Percentiles rank a stretch among this genome's conserved stretches.
phyloP scores from a whole-genome alignment of 805 yeast species.

The Spathaspora gorwiae region DNA sequence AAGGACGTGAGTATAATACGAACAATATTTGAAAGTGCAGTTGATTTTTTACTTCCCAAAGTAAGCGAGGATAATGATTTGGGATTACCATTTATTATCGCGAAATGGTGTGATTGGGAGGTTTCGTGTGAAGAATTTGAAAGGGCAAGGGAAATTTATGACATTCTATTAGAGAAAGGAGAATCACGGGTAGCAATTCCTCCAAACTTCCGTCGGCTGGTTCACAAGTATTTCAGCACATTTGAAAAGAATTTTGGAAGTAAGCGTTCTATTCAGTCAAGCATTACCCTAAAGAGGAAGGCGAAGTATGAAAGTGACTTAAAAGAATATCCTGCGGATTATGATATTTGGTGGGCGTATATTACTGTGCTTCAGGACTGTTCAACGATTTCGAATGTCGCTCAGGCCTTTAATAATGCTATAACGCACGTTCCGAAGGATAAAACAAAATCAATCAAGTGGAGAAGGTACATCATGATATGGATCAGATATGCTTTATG shows the following conservation, averaged over 20 bases:
- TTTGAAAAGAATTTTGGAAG: constrained; percentile 68
- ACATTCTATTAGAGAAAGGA: constrained; percentile 35
- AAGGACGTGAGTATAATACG: constrained; percentile 46
- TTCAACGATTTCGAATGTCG: not conserved
- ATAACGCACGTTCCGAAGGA: constrained; percentile 34
- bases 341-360: constrained; percentile 82
- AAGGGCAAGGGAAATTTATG: constrained; percentile 56
- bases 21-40: constrained; percentile 61
- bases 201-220: constrained; percentile 28
- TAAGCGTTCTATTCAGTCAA: constrained; percentile 46
- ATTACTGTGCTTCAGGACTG: constrained; percentile 39
- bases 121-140: constrained; percentile 53
- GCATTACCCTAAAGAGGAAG: constrained; percentile 51
- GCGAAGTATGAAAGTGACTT: constrained; percentile 50
- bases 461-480: constrained; percentile 68
- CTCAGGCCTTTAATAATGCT: constrained; percentile 39
- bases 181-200: constrained; percentile 15
- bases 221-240: constrained; percentile 38
- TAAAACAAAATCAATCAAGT: constrained; percentile 31
- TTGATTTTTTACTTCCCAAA: constrained; percentile 44
- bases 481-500: constrained; percentile 66
- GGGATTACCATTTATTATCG: constrained; percentile 33
- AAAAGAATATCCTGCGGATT: constrained; percentile 47
- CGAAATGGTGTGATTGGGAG: constrained; percentile 72
- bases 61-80: constrained; percentile 14